Percentiles rank a stretch among this genome's conserved stretches.
These are phyloP conservation scores for Pseudogymnoascus sp. DNA, from an alignment of 2,329 filamentous ascomycete genomes.

Conservation along the genomic window DNA sequence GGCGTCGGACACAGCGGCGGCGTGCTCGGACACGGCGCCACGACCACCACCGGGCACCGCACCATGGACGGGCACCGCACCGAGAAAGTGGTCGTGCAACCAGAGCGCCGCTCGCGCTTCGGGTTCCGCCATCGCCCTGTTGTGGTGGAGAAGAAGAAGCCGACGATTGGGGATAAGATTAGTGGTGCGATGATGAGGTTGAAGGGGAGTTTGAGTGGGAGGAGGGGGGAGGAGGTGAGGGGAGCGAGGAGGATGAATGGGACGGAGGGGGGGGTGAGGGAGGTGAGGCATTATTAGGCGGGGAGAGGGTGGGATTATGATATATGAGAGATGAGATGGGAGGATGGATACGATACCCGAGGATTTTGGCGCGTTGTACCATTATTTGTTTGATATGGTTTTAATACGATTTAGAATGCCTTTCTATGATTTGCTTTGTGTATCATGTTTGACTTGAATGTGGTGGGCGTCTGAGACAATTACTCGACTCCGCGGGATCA, in stretches of 20 bases:
- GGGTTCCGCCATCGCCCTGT: slow-evolving; percentile 35
- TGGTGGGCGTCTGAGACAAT: neutral
- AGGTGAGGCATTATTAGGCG: slow-evolving; percentile 26
- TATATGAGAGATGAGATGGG: neutral
- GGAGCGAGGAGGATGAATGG: slow-evolving; percentile 66
- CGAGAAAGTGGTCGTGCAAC: neutral
- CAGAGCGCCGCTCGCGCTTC: neutral
- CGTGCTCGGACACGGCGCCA: no score
- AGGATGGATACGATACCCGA: neutral
- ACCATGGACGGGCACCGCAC: neutral
- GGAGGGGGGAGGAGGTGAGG: slow-evolving; percentile 55
- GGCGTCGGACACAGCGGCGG: no score
- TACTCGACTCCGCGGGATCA: neutral
- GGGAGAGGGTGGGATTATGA: neutral
- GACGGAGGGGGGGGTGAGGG: slow-evolving; percentile 56
- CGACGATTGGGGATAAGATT: slow-evolving; percentile 67
- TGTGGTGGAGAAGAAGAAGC: slow-evolving; percentile 59
- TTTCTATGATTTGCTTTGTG: neutral
- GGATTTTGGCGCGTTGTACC: neutral
- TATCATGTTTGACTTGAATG: neutral
- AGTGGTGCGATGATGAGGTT: slow-evolving; percentile 67
- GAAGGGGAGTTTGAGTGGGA: slow-evolving; percentile 58
- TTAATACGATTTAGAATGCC: neutral
- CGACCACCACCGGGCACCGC: neutral
- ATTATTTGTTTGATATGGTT: neutral